phyloP scores from a whole-genome alignment of 306 rosid species.

The Cicer cuneatum region DNA sequence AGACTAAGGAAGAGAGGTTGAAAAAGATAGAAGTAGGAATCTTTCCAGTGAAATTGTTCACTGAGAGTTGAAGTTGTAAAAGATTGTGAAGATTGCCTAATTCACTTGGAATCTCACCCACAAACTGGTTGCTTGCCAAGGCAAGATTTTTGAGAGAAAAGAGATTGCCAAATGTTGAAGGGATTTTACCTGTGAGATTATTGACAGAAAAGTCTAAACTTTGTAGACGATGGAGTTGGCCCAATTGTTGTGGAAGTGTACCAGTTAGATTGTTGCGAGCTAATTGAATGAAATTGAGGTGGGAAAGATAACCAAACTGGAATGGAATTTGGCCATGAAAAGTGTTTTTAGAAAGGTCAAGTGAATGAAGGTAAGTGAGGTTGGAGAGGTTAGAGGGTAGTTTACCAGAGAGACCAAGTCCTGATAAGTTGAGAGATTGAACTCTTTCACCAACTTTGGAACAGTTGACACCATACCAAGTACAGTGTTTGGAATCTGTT shows the following conservation, averaged over 20 bases:
- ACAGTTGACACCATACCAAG: slow-evolving; percentile 50
- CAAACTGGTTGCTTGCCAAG: slow-evolving; percentile 40
- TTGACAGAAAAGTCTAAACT: slow-evolving; percentile 46
- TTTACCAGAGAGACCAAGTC: slow-evolving; percentile 43
- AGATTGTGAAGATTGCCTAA: slow-evolving; percentile 47
- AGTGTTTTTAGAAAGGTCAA: slow-evolving; percentile 45
- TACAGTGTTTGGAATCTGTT: slow-evolving; percentile 41
- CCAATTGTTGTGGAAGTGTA: slow-evolving; percentile 38
- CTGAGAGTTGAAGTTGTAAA: slow-evolving; percentile 38
- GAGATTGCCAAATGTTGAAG: slow-evolving; percentile 46
- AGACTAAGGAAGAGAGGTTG: slow-evolving; percentile 45
- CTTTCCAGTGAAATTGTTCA: slow-evolving; percentile 44
- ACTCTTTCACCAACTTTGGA: slow-evolving; percentile 43
- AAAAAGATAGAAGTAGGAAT: slow-evolving; percentile 49
- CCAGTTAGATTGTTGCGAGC: slow-evolving; percentile 42
- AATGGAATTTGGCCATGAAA: slow-evolving; percentile 45
- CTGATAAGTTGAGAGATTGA: slow-evolving; percentile 35
- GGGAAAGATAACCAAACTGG: slow-evolving; percentile 32
- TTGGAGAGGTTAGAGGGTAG: slow-evolving; percentile 42
- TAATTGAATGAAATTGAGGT: slow-evolving; percentile 27
- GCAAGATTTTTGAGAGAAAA: slow-evolving; percentile 33
- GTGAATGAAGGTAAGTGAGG: slow-evolving; percentile 41
- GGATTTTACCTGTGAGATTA: slow-evolving; percentile 49
- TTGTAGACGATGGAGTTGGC: slow-evolving; percentile 33
- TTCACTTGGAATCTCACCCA: slow-evolving; percentile 49